These are phyloP conservation scores for Aspergillus leporis DNA, from an alignment of 495 filamentous ascomycete genomes.

Conservation along the genomic window DNA sequence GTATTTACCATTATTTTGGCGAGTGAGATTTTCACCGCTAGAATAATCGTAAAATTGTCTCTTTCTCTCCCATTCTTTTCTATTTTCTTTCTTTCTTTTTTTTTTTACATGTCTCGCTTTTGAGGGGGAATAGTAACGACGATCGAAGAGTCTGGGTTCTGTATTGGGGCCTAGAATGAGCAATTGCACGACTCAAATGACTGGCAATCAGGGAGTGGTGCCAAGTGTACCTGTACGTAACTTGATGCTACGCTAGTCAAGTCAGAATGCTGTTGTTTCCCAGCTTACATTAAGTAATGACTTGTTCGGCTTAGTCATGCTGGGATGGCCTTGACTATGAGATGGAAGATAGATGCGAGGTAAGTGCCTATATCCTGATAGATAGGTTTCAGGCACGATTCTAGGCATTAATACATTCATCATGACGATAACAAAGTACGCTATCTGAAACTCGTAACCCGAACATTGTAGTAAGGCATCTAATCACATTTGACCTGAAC, in stretches of 20 bases:
- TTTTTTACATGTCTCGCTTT: not conserved
- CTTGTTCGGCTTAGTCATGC: constrained; percentile 4
- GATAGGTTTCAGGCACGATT: not conserved
- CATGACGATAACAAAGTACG: not conserved
- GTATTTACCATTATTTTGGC: not conserved
- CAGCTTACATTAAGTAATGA: not conserved
- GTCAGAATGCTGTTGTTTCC: not conserved
- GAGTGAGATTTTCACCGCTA: not conserved
- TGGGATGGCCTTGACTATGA: not conserved
- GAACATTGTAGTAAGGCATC: not conserved
- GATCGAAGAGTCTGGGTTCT: not conserved
- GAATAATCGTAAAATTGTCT: not conserved
- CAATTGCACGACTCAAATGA: not conserved
- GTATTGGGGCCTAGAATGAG: not conserved
- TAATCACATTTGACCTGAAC: not conserved
- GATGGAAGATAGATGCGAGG: too few relatives aligned
- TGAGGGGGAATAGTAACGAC: not conserved
- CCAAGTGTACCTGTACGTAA: not conserved
- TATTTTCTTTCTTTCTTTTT: too few relatives aligned
- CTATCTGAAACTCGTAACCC: not conserved
- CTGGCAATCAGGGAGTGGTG: not conserved
- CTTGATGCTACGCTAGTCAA: not conserved
- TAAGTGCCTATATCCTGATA: not conserved
- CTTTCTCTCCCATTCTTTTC: not conserved
- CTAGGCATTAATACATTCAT: constrained; percentile 1